Evolutionary conservation across 2,329 filamentous ascomycete species (phyloP), one percentile per base, ranked within the genome.

Genomic region (Colletotrichum orbiculare): DNA sequence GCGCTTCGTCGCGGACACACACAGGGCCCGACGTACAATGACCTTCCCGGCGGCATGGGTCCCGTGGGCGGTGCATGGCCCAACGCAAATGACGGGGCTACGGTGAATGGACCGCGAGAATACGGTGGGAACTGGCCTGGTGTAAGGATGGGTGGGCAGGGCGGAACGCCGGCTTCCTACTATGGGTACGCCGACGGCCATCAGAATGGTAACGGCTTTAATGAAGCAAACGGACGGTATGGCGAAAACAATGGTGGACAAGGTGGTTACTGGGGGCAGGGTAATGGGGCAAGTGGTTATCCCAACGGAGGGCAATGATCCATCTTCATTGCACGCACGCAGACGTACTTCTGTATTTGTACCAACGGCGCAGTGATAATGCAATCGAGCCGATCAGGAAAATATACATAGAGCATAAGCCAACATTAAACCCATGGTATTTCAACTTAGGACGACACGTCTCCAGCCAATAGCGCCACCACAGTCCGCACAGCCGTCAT

Each of bases 401-500:
- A 8, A 15, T 34, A 33, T n/a, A 7, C 47, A 42, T 35, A 48
- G 41, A 53, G 43, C 37, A 45, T 47, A 17, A 50, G 39, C 43
- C 60, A 48, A 39, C 11, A 25, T 7, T 25, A 15, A 9, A 15
- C 46, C 52, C 2, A 45, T 8, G 15, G 49, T 57, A 38, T 63
- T 50, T 65, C 34, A 13, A 33, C 41, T 50, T 48, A 66, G 41
- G 45, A 57, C 45, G 46, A 60, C 64, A 68, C 66, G 63, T 82
- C 80, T n/a, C 83, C 83, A 1, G 79, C 79, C 48, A 92, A 70
- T 38, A 92, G 75, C n/a, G 86, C 85, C 12, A 89, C 83, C 55
- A 91, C 81, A 1, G 83, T 86, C 69, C 81, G 83, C 6, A 89
- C 83, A 17, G 89, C 89, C 49, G 76, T 77, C 68, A 85, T 78